These are phyloP conservation scores for Curvularia sp. DNA, from an alignment of 2,329 filamentous ascomycete genomes.

Conservation along the genomic window DNA sequence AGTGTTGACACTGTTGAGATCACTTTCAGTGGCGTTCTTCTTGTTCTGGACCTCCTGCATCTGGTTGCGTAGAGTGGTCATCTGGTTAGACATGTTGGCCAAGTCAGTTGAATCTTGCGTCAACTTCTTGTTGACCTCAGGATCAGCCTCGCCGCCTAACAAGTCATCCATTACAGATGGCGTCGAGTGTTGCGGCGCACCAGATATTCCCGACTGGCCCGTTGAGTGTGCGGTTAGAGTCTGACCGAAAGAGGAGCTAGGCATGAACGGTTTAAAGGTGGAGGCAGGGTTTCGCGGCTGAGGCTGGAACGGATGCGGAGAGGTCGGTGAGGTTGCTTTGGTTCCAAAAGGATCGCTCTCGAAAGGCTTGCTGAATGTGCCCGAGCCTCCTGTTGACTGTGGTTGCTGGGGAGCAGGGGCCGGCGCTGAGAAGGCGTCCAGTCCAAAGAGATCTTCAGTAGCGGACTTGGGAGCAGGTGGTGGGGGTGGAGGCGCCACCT, in stretches of 20 bases:
- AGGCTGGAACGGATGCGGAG: slow-evolving; percentile 60
- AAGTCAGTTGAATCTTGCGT: slow-evolving; percentile 90
- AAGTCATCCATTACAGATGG: slow-evolving; percentile 76
- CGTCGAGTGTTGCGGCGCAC: slow-evolving; percentile 50
- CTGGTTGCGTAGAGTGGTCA: slow-evolving; percentile 87
- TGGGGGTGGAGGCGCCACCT: slow-evolving; percentile 50
- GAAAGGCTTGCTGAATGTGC: slow-evolving; percentile 51
- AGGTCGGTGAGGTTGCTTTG: slow-evolving; percentile 60
- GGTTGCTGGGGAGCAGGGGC: slow-evolving; percentile 62
- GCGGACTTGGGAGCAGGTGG: slow-evolving; percentile 70
- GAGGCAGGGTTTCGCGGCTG: slow-evolving; percentile 52
- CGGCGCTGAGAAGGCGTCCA: slow-evolving; percentile 72
- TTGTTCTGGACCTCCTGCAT: slow-evolving; percentile 93
- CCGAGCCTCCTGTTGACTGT: slow-evolving; percentile 78
- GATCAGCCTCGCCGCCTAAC: slow-evolving; percentile 81
- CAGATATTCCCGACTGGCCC: slow-evolving; percentile 63
- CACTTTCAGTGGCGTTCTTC: slow-evolving; percentile 78
- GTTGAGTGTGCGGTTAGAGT: slow-evolving; percentile 79
- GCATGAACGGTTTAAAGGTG: slow-evolving; percentile 88
- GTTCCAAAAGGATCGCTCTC: slow-evolving; percentile 70
- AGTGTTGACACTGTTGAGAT: slow-evolving; percentile 78
- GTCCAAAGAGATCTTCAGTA: slow-evolving; percentile 89
- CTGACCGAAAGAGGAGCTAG: slow-evolving; percentile 90
- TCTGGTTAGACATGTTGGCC: slow-evolving; percentile 94
- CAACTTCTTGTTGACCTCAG: slow-evolving; percentile 85